These are phyloP conservation scores for Aspergillus sp. DNA, from an alignment of 2,329 filamentous ascomycete genomes.

Conservation along the genomic window DNA sequence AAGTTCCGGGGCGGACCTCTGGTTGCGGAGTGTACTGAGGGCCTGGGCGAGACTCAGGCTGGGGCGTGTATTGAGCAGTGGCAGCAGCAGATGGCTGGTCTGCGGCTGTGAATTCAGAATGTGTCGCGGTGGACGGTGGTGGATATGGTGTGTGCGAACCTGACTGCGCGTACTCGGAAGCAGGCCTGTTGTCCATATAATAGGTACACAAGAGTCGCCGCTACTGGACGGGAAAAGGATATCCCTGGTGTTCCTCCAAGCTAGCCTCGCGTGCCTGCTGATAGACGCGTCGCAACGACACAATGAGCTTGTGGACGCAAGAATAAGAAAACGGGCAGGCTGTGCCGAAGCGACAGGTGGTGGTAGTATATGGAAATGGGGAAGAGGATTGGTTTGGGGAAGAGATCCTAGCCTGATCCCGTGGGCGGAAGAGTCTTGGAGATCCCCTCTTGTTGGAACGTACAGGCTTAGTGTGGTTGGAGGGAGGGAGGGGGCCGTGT, in stretches of 20 bases:
- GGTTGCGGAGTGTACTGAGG: slow-evolving; percentile 79
- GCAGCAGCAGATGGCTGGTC: slow-evolving; percentile 87
- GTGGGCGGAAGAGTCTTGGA: slow-evolving; percentile 18
- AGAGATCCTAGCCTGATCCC: slow-evolving; percentile 22
- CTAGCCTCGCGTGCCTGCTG: slow-evolving; percentile 32
- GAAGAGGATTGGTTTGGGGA: slow-evolving; percentile 19
- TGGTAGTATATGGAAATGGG: slow-evolving; percentile 12
- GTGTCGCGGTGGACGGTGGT: slow-evolving; percentile 58
- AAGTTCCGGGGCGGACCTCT: slow-evolving; percentile 70
- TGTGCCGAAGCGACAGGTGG: slow-evolving; percentile 20
- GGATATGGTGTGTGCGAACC: slow-evolving; percentile 71
- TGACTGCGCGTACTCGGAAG: slow-evolving; percentile 82
- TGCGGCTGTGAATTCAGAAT: slow-evolving; percentile 85
- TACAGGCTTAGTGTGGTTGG: slow-evolving; percentile 23
- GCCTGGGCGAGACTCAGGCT: slow-evolving; percentile 43
- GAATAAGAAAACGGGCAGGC: slow-evolving; percentile 21
- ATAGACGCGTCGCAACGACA: slow-evolving; percentile 36
- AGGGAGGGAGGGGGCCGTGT: not conserved
- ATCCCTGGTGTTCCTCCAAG: slow-evolving; percentile 30
- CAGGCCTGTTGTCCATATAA: slow-evolving; percentile 65
- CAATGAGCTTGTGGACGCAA: slow-evolving; percentile 34
- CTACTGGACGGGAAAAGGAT: slow-evolving; percentile 19
- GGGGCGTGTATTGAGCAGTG: slow-evolving; percentile 46
- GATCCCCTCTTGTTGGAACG: slow-evolving; percentile 24
- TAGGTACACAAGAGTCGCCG: slow-evolving; percentile 32